Evolutionary conservation across 371 early-diverging fungal genomes (phyloP).

Genomic region (Dichotomocladium elegans): DNA sequence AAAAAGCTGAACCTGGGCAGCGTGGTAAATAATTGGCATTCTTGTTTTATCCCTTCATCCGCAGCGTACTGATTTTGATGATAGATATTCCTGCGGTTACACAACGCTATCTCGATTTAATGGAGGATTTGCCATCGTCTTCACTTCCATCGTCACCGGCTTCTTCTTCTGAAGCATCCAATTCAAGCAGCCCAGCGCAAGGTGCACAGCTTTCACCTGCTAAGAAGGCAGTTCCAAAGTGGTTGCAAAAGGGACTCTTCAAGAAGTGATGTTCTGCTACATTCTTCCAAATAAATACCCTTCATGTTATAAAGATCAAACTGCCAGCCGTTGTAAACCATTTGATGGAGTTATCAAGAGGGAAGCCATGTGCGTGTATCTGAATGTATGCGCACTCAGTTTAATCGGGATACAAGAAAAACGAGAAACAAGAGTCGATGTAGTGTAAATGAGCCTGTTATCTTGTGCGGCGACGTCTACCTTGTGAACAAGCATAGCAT

Average conservation of each 20-base stretch:
- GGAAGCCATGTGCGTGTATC: too few relatives aligned
- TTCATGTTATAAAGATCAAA: too few relatives aligned
- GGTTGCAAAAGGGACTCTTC: conserved; percentile 47
- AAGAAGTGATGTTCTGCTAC: conserved; percentile 24
- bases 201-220: conserved; percentile 1
- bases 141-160: conserved; percentile 8
- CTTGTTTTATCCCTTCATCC: not conserved
- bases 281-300: too few relatives aligned
- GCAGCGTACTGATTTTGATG: not conserved
- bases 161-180: conserved; percentile 7
- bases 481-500: too few relatives aligned
- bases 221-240: conserved; percentile 31
- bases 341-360: too few relatives aligned
- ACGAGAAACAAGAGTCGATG: too few relatives aligned
- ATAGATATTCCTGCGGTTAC: conserved; percentile 14
- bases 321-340: too few relatives aligned
- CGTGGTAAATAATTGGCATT: conserved; percentile 10
- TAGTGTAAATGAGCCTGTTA: too few relatives aligned
- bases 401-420: too few relatives aligned
- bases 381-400: too few relatives aligned
- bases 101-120: conserved; percentile 27
- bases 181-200: not conserved
- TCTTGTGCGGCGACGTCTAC: too few relatives aligned
- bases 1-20: conserved; percentile 14
- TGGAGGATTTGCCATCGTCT: conserved; percentile 21